Conservation (phyloP, 805 yeast genomes). For the Nakazawaea laoshanensis region DNA sequence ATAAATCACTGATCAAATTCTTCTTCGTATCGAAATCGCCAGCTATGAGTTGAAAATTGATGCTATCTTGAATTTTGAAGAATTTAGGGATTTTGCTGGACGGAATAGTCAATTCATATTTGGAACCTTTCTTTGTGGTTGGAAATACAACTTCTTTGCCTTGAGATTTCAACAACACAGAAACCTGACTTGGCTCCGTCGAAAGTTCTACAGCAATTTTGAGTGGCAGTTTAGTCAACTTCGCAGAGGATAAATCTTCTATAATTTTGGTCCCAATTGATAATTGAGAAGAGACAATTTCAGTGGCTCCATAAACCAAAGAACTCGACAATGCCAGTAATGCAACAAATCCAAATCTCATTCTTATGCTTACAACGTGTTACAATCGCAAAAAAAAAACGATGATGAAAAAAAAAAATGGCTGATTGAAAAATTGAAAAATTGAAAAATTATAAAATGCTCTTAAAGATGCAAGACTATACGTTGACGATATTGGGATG, state of each 20-base stretch:
- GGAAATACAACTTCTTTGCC: conserved; percentile 17
- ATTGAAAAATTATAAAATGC: not conserved
- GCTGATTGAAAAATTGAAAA: not conserved
- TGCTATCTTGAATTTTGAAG: conserved; percentile 13
- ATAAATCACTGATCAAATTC: conserved; percentile 14
- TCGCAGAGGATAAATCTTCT: conserved; percentile 1
- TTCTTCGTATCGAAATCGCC: conserved; percentile 18
- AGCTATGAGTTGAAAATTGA: conserved; percentile 17
- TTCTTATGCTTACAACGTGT: not conserved
- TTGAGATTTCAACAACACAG: conserved; percentile 10
- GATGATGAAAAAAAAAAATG: not conserved
- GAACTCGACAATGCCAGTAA: not conserved
- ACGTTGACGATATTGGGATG: conserved; percentile 80
- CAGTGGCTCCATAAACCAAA: not conserved
- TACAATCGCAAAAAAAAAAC: not conserved
- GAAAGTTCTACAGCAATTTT: conserved; percentile 7
- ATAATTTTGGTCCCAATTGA: not conserved
- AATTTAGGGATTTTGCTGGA: conserved; percentile 16
- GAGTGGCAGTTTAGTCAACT: conserved; percentile 6
- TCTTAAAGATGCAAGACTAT: conserved; percentile 24
- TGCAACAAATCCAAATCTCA: not conserved
- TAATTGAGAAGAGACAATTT: not conserved
- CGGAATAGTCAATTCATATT: conserved; percentile 13
- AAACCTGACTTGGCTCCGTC: conserved; percentile 19
- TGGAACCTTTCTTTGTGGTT: conserved; percentile 9